A percentile compares a stretch with the other conserved stretches of the same genome.
Conservation (phyloP, 192 early-diverging fungal genomes). For the Backusella morwellensis region DNA sequence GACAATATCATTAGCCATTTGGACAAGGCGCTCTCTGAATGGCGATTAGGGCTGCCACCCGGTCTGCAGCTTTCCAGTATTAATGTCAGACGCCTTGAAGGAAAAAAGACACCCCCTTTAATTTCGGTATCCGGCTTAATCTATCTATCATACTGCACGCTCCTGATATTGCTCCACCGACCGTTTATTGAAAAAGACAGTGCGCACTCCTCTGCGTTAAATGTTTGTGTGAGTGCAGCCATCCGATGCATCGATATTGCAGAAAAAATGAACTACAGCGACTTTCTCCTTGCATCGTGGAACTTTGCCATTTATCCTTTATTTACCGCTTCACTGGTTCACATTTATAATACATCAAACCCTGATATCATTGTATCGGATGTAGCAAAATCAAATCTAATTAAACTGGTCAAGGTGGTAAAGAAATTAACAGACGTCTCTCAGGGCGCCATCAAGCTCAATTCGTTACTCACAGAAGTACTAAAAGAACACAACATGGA, state of each 20-base stretch:
- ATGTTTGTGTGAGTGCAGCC: constrained; percentile 32
- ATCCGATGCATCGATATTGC: constrained; percentile 31
- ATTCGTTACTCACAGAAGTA: background rate
- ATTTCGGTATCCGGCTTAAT: constrained; percentile 30
- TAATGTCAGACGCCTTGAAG: constrained; percentile 11
- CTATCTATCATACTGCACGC: constrained; percentile 48
- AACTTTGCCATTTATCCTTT: constrained; percentile 35
- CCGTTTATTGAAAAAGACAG: constrained; percentile 42
- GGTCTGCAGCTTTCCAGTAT: constrained; percentile 15
- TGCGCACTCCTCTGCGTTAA: constrained; percentile 21
- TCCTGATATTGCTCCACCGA: constrained; percentile 51
- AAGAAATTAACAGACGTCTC: constrained; percentile 14
- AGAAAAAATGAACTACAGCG: constrained; percentile 28
- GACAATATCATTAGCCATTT: constrained; percentile 27
- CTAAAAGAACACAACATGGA: background rate
- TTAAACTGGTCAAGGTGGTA: constrained; percentile 11
- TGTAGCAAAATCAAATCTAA: constrained; percentile 15
- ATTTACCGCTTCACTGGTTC: constrained; percentile 29
- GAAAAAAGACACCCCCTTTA: constrained; percentile 10
- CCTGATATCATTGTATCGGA: constrained; percentile 18
- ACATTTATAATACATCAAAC: constrained; percentile 23
- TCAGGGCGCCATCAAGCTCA: background rate
- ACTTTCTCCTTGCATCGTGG: constrained; percentile 27
- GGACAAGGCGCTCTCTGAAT: constrained; percentile 28
- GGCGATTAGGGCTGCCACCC: constrained; percentile 19